These are phyloP conservation scores for Sporisorium iseilematis-ciliati DNA, from an alignment of 1,284 basidiomycete species.

Conservation along the genomic window DNA sequence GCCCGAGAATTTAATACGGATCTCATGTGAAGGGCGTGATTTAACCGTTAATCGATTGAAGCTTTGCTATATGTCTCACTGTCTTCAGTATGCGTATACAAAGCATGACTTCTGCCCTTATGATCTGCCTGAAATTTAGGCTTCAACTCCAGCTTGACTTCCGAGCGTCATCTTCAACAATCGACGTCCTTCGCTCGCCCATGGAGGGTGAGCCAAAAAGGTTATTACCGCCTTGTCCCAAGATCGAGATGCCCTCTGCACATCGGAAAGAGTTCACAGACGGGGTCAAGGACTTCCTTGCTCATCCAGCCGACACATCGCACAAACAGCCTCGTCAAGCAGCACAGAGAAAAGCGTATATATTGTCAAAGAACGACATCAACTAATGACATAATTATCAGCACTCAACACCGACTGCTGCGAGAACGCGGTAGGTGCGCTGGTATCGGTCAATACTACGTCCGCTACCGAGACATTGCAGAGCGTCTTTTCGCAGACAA, in stretches of 20 bases:
- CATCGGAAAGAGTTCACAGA: too few species aligned
- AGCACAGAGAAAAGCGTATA: background rate
- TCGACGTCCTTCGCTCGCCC: too few species aligned
- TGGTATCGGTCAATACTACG: slow-evolving; percentile 76
- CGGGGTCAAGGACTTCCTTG: background rate
- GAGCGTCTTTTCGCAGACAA: slow-evolving; percentile 82
- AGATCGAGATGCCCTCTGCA: too few species aligned
- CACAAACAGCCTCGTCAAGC: background rate
- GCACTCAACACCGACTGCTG: slow-evolving; percentile 76
- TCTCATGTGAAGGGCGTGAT: slow-evolving; percentile 48
- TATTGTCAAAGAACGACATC: slow-evolving; percentile 10
- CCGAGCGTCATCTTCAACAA: too few species aligned
- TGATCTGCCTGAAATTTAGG: too few species aligned
- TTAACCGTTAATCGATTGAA: slow-evolving; percentile 53
- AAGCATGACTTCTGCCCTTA: too few species aligned
- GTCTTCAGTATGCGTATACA: background rate
- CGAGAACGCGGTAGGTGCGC: slow-evolving; percentile 78
- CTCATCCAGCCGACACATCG: too few species aligned
- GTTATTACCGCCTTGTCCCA: too few species aligned
- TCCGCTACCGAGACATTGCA: slow-evolving; percentile 69
- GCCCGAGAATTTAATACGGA: slow-evolving; percentile 10
- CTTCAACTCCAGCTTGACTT: background rate
- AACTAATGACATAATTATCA: slow-evolving; percentile 63
- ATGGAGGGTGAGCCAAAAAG: too few species aligned
- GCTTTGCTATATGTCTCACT: background rate